Conservation (phyloP, 805 yeast species). For the Saccharomycopsis sp. region DNA sequence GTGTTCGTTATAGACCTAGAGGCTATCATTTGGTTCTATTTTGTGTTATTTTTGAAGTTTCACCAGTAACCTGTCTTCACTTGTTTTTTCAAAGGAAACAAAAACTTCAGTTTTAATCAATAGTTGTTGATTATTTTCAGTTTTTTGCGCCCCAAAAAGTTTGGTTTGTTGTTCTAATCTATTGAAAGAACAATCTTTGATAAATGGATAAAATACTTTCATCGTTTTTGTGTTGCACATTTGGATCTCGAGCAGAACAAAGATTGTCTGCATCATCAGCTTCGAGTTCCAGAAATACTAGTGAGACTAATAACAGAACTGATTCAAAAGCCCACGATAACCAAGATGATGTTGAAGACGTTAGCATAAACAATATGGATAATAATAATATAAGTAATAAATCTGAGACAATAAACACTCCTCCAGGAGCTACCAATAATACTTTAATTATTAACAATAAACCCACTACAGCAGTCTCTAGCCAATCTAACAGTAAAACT, state of each 20-base stretch:
- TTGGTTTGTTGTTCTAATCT: too few relatives aligned
- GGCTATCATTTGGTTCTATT: too few relatives aligned
- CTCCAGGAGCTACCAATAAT: slow-evolving; percentile 5
- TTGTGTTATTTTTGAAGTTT: too few relatives aligned
- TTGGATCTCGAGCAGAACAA: slow-evolving; percentile 18
- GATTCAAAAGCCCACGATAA: slow-evolving; percentile 7
- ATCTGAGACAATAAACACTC: slow-evolving; percentile 9
- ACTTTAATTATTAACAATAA: background rate
- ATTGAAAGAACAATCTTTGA: too few relatives aligned
- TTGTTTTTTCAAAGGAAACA: background rate
- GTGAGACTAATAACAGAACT: slow-evolving; percentile 7
- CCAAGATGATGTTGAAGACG: slow-evolving; percentile 12
- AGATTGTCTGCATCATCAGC: slow-evolving; percentile 15
- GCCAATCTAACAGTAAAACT: background rate
- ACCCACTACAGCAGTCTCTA: slow-evolving; percentile 1
- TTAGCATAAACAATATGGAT: slow-evolving; percentile 6
- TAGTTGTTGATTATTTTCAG: too few relatives aligned
- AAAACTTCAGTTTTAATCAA: too few relatives aligned
- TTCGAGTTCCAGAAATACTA: slow-evolving; percentile 14
- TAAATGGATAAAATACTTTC: slow-evolving; percentile 28
- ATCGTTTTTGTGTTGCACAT: slow-evolving; percentile 27
- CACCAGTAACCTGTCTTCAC: too few relatives aligned
- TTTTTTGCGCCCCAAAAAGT: too few relatives aligned
- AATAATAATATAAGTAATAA: slow-evolving; percentile 6
- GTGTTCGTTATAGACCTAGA: too few relatives aligned